These are phyloP conservation scores for Fragaria iinumae DNA, from an alignment of 306 rosid genomes.

Conservation along the genomic window DNA sequence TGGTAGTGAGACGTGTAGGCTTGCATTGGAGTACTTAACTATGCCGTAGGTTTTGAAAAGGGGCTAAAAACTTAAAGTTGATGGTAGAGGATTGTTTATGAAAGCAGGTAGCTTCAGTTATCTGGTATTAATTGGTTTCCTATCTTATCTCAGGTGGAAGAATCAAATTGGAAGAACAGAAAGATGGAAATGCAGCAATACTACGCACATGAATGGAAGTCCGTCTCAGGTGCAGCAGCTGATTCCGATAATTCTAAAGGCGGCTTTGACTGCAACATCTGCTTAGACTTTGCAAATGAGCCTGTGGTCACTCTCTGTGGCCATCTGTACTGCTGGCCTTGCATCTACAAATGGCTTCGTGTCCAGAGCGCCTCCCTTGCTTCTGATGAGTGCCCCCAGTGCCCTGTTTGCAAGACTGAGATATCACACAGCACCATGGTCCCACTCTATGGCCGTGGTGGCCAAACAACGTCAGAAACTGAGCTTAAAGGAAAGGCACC, in stretches of 20 bases:
- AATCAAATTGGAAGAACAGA: slow-evolving; percentile 20
- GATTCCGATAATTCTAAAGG: slow-evolving; percentile 47
- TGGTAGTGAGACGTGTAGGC: neutral
- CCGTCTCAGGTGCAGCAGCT: slow-evolving; percentile 33
- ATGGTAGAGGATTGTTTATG: neutral
- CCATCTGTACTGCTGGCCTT: slow-evolving; percentile 96
- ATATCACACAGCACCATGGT: slow-evolving; percentile 77
- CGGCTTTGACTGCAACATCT: slow-evolving; percentile 87
- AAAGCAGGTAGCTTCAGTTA: neutral
- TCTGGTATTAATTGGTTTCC: slow-evolving; percentile 11
- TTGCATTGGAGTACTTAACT: neutral
- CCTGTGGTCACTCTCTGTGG: slow-evolving; percentile 95
- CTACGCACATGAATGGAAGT: slow-evolving; percentile 51
- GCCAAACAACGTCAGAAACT: slow-evolving; percentile 31
- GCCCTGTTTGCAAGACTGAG: slow-evolving; percentile 91
- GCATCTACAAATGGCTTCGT: slow-evolving; percentile 90
- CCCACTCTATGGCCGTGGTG: slow-evolving; percentile 78
- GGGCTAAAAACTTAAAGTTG: neutral
- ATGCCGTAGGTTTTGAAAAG: too few species aligned
- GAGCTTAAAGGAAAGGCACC: slow-evolving; percentile 35
- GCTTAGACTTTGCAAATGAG: slow-evolving; percentile 73
- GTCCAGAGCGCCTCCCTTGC: slow-evolving; percentile 75
- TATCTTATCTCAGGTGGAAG: slow-evolving; percentile 23
- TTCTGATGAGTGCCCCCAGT: slow-evolving; percentile 72
- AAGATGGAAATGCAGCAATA: slow-evolving; percentile 63